These are phyloP conservation scores for Penicillium rolfsii DNA, from an alignment of 2,329 filamentous ascomycete species.

Conservation along the genomic window DNA sequence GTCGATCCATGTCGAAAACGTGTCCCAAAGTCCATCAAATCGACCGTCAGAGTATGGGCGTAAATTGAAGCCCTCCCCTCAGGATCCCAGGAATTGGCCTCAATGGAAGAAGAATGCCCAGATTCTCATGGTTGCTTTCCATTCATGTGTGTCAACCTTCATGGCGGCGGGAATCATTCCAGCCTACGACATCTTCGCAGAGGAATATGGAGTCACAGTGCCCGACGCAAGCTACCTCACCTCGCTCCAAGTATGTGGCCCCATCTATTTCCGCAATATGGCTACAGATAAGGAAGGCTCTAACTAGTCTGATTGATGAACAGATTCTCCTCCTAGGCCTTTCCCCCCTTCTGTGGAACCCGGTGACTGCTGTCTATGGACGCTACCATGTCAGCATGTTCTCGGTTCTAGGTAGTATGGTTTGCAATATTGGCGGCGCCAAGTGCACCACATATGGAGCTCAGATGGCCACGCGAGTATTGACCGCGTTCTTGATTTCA, in stretches of 20 bases:
- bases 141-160: slow-evolving; percentile 60
- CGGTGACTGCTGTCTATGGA: slow-evolving; percentile 56
- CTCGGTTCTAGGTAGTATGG: slow-evolving; percentile 51
- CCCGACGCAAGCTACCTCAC: slow-evolving; percentile 57
- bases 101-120: slow-evolving; percentile 49
- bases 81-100: slow-evolving; percentile 31
- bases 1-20: slow-evolving; percentile 23
- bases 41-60: not conserved
- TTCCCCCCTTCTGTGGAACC: slow-evolving; percentile 59
- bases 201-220: slow-evolving; percentile 53
- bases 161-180: slow-evolving; percentile 58
- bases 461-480: slow-evolving; percentile 54
- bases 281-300: not conserved
- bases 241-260: slow-evolving; percentile 46
- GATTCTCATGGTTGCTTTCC: slow-evolving; percentile 58
- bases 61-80: not conserved
- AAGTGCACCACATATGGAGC: slow-evolving; percentile 51
- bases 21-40: not conserved
- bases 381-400: slow-evolving; percentile 57
- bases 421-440: slow-evolving; percentile 58
- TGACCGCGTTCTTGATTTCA: slow-evolving; percentile 57
- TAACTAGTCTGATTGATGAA: not conserved
- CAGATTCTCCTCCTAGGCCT: slow-evolving; percentile 56
- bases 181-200: slow-evolving; percentile 54
- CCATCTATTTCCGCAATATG: not conserved